These are phyloP conservation scores for Agrostemma githago DNA, from an alignment of 148 eudicot species.

Conservation along the genomic window DNA sequence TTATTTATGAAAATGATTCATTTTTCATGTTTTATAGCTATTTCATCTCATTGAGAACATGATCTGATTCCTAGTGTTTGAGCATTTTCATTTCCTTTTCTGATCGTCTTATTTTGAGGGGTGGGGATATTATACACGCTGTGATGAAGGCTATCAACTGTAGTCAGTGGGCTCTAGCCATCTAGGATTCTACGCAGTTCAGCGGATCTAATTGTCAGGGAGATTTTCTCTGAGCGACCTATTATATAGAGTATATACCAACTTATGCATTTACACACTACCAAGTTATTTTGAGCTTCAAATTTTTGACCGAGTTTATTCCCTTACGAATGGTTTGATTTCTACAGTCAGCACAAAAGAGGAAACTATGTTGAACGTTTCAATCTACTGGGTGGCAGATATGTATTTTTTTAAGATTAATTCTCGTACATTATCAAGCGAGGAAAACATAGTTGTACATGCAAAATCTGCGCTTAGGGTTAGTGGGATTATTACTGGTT, in stretches of 20 bases:
- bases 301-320: background rate
- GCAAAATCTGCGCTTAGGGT: background rate
- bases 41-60: background rate
- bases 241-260: background rate
- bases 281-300: background rate
- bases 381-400: background rate
- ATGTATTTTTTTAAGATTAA: background rate
- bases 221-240: background rate
- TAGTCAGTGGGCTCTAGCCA: background rate
- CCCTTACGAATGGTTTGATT: background rate
- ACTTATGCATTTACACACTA: background rate
- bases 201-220: background rate
- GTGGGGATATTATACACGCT: background rate
- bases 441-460: background rate
- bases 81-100: background rate
- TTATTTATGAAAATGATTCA: background rate
- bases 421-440: background rate
- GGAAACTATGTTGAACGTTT: background rate
- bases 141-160: too few relatives aligned
- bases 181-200: background rate
- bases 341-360: background rate
- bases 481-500: background rate
- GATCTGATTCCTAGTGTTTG: background rate
- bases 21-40: constrained; percentile 1
- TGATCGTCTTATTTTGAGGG: background rate